Evolutionary conservation across 495 filamentous ascomycete species (phyloP), one percentile per base, ranked within the genome.

Genomic region (Neurospora sp.): DNA sequence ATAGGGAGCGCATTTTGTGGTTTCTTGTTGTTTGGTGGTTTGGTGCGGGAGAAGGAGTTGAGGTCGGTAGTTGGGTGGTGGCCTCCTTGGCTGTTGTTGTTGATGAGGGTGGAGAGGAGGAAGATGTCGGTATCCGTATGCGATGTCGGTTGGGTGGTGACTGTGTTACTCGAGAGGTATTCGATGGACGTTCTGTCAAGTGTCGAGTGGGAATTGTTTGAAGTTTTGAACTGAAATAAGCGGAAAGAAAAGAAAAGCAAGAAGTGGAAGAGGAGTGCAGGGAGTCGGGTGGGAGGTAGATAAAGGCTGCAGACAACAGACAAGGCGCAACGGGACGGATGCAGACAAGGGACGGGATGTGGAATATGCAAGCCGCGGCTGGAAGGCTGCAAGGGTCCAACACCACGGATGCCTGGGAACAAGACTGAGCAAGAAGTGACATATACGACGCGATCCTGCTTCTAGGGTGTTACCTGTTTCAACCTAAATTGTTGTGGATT

Each of bases 1-100:
- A 77, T 28, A 59, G 2, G 54, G 54, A 31, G 28, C 54, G 54
- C 81, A 83, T 81, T 71, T 45, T 78, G 72, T 4, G 9, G 39
- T 28, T n/a, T 62, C 43, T 19, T 71, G 43, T 21, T 11, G 11
- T 19, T 19, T n/a, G n/a, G 31, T 38, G 34, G 39, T 40, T 40
- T 15, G 15, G 9, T 0, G 37, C 11, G 37, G 37, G 37, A 11
- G 37, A 38, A 38, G 37, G 4, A 39, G 39, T 40, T 17, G 39
- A 40, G 39, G 39, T 21, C 17, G n/a, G 28, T 3, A 17, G 38
- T 31, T 48, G 3, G 34, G 4, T 24, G 10, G 39, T 40, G 34
- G 10, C n/a, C 21, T 48, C n/a, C 43, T 21, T 48, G 43, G n/a
- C 43, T 70, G 13, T 37, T 5, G 34, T 13, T 24, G 10, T 36